Evolutionary conservation across 2,329 filamentous ascomycete genomes (phyloP).

Genomic region (Cadophora sp.): DNA sequence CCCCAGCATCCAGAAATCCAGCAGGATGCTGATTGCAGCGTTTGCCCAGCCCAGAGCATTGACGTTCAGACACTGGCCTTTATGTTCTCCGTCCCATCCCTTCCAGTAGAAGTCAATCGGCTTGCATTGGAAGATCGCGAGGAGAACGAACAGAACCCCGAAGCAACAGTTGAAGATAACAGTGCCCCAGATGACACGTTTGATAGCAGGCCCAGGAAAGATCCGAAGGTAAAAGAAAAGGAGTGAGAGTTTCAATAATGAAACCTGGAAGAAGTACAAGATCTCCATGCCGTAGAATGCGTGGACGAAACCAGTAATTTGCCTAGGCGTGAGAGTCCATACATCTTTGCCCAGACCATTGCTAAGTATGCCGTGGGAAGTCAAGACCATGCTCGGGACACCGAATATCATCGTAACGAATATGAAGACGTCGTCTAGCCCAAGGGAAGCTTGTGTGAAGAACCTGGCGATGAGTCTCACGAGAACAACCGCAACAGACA

Average conservation of each 20-base stretch:
- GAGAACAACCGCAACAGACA: constrained; percentile 23
- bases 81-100: constrained; percentile 56
- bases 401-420: constrained; percentile 19
- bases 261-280: constrained; percentile 55
- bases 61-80: constrained; percentile 56
- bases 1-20: constrained; percentile 59
- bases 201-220: constrained; percentile 53
- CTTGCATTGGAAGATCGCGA: constrained; percentile 57
- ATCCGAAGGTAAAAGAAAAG: constrained; percentile 62
- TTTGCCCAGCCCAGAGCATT: constrained; percentile 59
- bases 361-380: constrained; percentile 47
- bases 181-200: constrained; percentile 51
- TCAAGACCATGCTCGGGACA: constrained; percentile 26
- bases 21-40: constrained; percentile 58
- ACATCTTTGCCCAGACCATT: constrained; percentile 35
- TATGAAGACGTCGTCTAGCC: constrained; percentile 26
- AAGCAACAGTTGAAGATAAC: constrained; percentile 50
- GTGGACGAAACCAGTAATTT: constrained; percentile 47
- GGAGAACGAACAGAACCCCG: constrained; percentile 46
- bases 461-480: constrained; percentile 23
- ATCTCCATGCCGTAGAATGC: constrained; percentile 53
- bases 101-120: constrained; percentile 61
- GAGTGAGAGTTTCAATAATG: constrained; percentile 59
- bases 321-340: constrained; percentile 27
- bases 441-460: constrained; percentile 15